These are phyloP conservation scores for Claviceps africana DNA, from an alignment of 2,329 filamentous ascomycete genomes.

Conservation along the genomic window DNA sequence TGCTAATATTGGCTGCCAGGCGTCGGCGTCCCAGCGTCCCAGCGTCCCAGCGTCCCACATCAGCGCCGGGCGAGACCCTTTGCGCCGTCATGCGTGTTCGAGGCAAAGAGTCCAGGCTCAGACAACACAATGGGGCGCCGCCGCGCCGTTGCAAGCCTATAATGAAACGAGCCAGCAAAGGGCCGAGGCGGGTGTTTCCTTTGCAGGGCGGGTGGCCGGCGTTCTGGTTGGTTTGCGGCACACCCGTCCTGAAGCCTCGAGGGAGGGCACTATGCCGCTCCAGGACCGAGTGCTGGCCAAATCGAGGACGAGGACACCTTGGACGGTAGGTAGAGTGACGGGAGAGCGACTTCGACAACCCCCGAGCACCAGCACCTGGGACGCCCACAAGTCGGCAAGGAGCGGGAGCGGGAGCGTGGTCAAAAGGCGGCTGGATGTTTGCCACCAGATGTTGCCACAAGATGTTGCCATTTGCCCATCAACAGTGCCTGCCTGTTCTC, in stretches of 20 bases:
- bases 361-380: not conserved
- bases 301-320: not conserved
- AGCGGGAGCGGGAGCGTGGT: not conserved
- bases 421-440: not conserved
- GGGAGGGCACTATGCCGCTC: conserved; percentile 1
- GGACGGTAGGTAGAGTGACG: not conserved
- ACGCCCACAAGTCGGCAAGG: not conserved
- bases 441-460: not conserved
- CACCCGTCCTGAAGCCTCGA: not conserved
- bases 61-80: not conserved
- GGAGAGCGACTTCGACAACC: not conserved
- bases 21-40: conserved; percentile 4
- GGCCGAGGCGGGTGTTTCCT: conserved; percentile 3
- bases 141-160: not conserved
- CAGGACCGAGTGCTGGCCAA: not conserved
- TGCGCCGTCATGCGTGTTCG: conserved; percentile 6
- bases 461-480: not conserved
- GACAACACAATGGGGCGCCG: not conserved
- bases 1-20: conserved; percentile 8
- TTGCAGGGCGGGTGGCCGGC: not conserved
- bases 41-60: not conserved
- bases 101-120: conserved; percentile 10
- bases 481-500: not conserved
- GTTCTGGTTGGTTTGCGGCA: conserved; percentile 5
- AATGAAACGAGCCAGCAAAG: not conserved